Percentiles rank a stretch among this genome's conserved stretches.
Evolutionary conservation across 805 yeast genomes (phyloP).

Genomic region (Candida methanosorbosa): DNA sequence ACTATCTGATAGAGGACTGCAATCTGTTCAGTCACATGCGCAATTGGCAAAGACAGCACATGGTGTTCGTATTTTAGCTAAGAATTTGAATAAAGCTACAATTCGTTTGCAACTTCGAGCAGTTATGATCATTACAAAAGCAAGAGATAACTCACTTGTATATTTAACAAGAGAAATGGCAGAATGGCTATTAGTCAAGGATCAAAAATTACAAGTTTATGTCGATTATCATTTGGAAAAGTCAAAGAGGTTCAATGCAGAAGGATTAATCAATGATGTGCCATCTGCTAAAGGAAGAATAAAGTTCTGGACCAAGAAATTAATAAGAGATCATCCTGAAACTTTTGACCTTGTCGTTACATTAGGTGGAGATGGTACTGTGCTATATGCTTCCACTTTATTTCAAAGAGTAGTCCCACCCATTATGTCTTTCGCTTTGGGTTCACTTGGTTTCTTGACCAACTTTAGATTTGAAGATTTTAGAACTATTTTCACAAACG

Average conservation of each 20-base stretch:
- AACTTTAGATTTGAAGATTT: constrained; percentile 75
- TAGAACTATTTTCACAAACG: constrained; percentile 44
- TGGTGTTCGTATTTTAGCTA: constrained; percentile 70
- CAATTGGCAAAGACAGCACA: constrained; percentile 75
- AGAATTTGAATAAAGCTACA: constrained; percentile 60
- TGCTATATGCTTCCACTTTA: constrained; percentile 75
- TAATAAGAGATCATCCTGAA: constrained; percentile 37
- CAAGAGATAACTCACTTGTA: constrained; percentile 72
- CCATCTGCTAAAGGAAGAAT: constrained; percentile 38
- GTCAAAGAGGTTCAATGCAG: constrained; percentile 56
- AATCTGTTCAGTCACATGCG: constrained; percentile 58
- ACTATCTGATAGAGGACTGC: constrained; percentile 15
- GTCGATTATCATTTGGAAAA: constrained; percentile 63
- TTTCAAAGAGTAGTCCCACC: constrained; percentile 90
- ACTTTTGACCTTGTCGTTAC: constrained; percentile 74
- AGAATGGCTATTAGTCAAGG: constrained; percentile 54
- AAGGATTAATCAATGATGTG: constrained; percentile 38
- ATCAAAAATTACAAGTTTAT: constrained; percentile 34
- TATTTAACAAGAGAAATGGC: constrained; percentile 72
- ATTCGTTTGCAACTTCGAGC: constrained; percentile 62
- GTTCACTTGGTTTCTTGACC: constrained; percentile 88
- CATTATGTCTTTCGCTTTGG: constrained; percentile 78
- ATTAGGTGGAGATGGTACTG: constrained; percentile 97
- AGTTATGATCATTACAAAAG: constrained; percentile 81
- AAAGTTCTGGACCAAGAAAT: constrained; percentile 61